phyloP scores from a whole-genome alignment of 1,284 basidiomycete genomes.

The Austropuccinia psidii region DNA sequence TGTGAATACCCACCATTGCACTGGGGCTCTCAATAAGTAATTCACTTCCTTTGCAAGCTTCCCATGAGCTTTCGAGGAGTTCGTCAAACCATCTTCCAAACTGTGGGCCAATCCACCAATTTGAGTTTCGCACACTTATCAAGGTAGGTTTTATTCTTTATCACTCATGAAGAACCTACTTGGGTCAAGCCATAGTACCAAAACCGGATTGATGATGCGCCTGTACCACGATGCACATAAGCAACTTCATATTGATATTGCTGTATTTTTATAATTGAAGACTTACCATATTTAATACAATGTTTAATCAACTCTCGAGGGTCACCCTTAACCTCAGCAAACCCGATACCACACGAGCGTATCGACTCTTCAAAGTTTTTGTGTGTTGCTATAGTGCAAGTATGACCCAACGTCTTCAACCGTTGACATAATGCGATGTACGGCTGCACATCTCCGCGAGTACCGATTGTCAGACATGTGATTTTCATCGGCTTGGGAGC shows the following conservation, averaged over 20 bases:
- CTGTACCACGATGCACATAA: not conserved
- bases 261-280: not conserved
- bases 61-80: constrained; percentile 83
- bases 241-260: not conserved
- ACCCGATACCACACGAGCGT: constrained; percentile 53
- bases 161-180: constrained; percentile 50
- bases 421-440: constrained; percentile 59
- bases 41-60: constrained; percentile 88
- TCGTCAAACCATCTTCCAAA: constrained; percentile 97
- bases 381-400: constrained; percentile 61
- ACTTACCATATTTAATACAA: constrained; percentile 35
- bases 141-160: constrained; percentile 1
- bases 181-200: constrained; percentile 79
- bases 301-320: constrained; percentile 56
- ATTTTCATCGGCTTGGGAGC: constrained; percentile 12
- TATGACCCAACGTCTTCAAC: constrained; percentile 56
- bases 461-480: constrained; percentile 43
- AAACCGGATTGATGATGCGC: constrained; percentile 76
- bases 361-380: constrained; percentile 59
- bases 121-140: constrained; percentile 27
- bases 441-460: constrained; percentile 61
- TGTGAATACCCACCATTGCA: constrained; percentile 92
- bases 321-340: constrained; percentile 57
- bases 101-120: too few species aligned
- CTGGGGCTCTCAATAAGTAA: constrained; percentile 89